Evolutionary conservation across 805 yeast species (phyloP).

Genomic region (Komagataella pseudopastoris): DNA sequence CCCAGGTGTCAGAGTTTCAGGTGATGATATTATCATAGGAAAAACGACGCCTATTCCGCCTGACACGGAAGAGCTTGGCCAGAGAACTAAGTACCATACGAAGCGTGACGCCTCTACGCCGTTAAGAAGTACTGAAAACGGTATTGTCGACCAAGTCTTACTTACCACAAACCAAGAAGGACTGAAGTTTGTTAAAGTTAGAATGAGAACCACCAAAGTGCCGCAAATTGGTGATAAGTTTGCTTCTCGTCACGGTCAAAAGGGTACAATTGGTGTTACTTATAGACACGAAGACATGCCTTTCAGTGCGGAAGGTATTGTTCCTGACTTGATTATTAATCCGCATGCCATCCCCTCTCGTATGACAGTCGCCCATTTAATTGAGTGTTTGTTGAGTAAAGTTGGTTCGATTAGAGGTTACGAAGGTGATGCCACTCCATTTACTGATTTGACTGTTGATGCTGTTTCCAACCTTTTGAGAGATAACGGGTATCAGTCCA

Average conservation of each 20-base stretch:
- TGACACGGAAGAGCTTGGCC: constrained; percentile 96
- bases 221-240: constrained; percentile 99
- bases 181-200: constrained; percentile 89
- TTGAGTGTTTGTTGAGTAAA: constrained; percentile 92
- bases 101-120: constrained; percentile 99
- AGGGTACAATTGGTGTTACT: constrained; percentile 99
- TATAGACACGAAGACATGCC: constrained; percentile 99
- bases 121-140: constrained; percentile 89
- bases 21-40: constrained; percentile 97
- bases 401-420: constrained; percentile 90
- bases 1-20: constrained; percentile 97
- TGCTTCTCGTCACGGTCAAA: constrained; percentile 99
- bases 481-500: constrained; percentile 93
- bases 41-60: constrained; percentile 99
- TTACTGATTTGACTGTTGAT: constrained; percentile 96
- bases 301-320: constrained; percentile 87
- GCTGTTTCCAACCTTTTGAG: constrained; percentile 86
- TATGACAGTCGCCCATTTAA: constrained; percentile 99
- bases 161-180: constrained; percentile 98
- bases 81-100: constrained; percentile 95
- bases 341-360: constrained; percentile 99
- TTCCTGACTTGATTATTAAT: constrained; percentile 93
- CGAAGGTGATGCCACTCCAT: constrained; percentile 99
- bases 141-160: constrained; percentile 96
- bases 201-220: constrained; percentile 97